phyloP scores from a whole-genome alignment of 2,329 filamentous ascomycete genomes.

The Cercospora canescens region DNA sequence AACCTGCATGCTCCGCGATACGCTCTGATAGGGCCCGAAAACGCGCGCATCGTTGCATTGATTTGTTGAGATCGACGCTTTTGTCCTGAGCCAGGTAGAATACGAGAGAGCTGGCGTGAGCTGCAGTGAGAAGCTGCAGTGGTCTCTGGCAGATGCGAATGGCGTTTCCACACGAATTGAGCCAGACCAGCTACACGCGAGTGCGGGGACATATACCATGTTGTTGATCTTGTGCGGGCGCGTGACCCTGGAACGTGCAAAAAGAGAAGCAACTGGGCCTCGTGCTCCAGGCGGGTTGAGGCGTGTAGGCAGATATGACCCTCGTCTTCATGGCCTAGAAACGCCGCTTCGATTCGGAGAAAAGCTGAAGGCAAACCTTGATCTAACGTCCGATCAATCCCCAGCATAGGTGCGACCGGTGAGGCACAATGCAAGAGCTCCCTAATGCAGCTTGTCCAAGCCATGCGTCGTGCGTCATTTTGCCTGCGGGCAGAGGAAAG shows the following conservation, averaged over 20 bases:
- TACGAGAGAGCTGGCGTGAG: not conserved
- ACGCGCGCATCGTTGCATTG: not conserved
- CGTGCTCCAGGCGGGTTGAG: not conserved
- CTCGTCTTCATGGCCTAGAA: not conserved
- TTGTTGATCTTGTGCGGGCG: not conserved
- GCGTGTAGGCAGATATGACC: not conserved
- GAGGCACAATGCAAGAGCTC: not conserved
- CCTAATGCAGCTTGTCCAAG: not conserved
- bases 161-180: not conserved
- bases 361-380: not conserved
- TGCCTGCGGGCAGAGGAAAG: not conserved
- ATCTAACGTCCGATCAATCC: not conserved
- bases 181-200: not conserved
- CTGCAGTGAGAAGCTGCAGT: not conserved
- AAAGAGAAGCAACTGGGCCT: not conserved
- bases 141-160: not conserved
- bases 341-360: not conserved
- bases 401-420: not conserved
- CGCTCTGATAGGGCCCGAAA: not conserved
- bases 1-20: not conserved
- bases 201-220: not conserved
- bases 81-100: not conserved
- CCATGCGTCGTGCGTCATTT: not conserved
- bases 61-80: not conserved
- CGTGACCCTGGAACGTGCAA: not conserved